Percentiles rank a stretch among this genome's conserved stretches.
phyloP scores from a whole-genome alignment of 129 eudicot genomes.

The Flaveria ramosissima region DNA sequence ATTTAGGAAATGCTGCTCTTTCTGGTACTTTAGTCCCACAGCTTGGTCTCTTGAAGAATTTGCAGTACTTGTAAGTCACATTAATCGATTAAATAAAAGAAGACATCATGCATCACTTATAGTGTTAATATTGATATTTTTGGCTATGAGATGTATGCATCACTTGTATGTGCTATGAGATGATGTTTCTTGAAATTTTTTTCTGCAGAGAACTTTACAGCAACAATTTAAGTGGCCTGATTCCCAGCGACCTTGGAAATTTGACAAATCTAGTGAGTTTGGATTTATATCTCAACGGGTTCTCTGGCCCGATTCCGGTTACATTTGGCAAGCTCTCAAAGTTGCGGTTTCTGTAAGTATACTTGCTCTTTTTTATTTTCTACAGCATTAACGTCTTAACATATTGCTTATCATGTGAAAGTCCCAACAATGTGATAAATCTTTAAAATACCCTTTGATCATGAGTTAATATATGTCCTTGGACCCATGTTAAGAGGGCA shows the following conservation, averaged over 20 bases:
- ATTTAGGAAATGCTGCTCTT: slow-evolving; percentile 88
- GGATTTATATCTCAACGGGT: slow-evolving; percentile 78
- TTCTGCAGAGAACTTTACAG: slow-evolving; percentile 76
- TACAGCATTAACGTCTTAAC: too few species aligned
- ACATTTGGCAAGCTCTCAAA: slow-evolving; percentile 73
- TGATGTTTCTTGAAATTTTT: slow-evolving; percentile 17
- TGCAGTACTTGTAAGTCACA: slow-evolving; percentile 78
- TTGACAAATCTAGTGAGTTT: slow-evolving; percentile 87
- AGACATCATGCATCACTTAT: too few species aligned
- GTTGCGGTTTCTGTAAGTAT: slow-evolving; percentile 31
- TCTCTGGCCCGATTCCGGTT: slow-evolving; percentile 81
- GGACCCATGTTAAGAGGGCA: too few species aligned
- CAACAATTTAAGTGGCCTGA: slow-evolving; percentile 78
- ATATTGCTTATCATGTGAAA: too few species aligned
- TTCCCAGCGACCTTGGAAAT: slow-evolving; percentile 84
- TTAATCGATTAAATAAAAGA: neutral
- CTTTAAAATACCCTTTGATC: too few species aligned
- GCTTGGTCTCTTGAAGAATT: slow-evolving; percentile 73
- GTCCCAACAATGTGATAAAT: too few species aligned
- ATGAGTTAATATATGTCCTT: too few species aligned
- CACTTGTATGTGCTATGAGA: too few species aligned
- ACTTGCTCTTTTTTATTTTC: too few species aligned
- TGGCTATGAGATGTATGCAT: too few species aligned
- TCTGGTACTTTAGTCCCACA: slow-evolving; percentile 78
- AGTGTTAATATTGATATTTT: too few species aligned